Conservation (phyloP, 75 land plant species). For the Cunninghamia lanceolata region DNA sequence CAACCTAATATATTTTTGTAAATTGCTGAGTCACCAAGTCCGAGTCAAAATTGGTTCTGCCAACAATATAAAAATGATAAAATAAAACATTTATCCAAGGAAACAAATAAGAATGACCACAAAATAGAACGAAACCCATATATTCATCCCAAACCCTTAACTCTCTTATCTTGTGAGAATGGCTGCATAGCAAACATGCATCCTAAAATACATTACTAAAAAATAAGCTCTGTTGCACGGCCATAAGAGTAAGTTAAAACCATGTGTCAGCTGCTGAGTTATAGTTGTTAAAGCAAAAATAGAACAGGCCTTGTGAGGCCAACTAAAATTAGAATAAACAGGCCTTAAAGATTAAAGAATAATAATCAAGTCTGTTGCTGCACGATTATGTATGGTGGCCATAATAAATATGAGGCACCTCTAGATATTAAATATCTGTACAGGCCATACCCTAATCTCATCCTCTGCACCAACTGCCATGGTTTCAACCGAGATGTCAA, state of each 20-base stretch:
- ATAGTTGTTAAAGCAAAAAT: neutral
- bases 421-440: constrained; percentile 60
- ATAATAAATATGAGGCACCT: neutral
- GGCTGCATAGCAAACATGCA: neutral
- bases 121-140: neutral
- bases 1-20: no score
- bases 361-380: neutral
- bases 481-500: constrained; percentile 87
- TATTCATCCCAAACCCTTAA: neutral
- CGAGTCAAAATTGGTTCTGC: no score
- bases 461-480: constrained; percentile 41
- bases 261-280: neutral
- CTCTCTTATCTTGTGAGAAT: neutral
- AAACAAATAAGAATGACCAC: neutral
- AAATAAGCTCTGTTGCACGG: neutral
- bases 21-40: no score
- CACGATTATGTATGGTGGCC: neutral
- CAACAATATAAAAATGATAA: no score
- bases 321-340: neutral
- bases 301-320: neutral
- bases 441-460: constrained; percentile 56
- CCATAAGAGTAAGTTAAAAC: neutral
- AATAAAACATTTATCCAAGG: neutral
- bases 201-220: neutral
- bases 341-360: neutral